A percentile compares a stretch with the other conserved stretches of the same genome.
Evolutionary conservation across 2,329 filamentous ascomycete species (phyloP).

Genomic region (Pochonia chlamydosporia): DNA sequence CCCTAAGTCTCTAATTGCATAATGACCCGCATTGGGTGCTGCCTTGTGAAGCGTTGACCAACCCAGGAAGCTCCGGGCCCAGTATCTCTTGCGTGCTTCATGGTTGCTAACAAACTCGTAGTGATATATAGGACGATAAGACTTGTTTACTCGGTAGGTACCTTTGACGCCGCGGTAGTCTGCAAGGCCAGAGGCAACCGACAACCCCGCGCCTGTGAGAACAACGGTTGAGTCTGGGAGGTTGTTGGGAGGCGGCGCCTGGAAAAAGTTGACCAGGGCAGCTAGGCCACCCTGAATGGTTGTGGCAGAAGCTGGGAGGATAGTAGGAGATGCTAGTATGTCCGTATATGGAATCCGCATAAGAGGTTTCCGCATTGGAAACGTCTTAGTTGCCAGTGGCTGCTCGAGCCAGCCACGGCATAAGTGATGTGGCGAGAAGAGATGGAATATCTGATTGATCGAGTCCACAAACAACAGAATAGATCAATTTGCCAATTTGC

Average conservation of each 20-base stretch:
- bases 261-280: slow-evolving; percentile 73
- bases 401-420: background rate
- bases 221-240: slow-evolving; percentile 43
- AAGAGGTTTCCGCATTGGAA: slow-evolving; percentile 60
- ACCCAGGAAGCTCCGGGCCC: slow-evolving; percentile 89
- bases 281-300: slow-evolving; percentile 68
- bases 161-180: slow-evolving; percentile 89
- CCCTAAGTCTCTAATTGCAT: slow-evolving; percentile 68
- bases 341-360: slow-evolving; percentile 90
- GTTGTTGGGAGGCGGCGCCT: slow-evolving; percentile 46
- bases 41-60: slow-evolving; percentile 79
- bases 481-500: no score
- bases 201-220: slow-evolving; percentile 81
- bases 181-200: slow-evolving; percentile 84
- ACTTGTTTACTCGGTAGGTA: slow-evolving; percentile 88
- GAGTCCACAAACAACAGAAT: no score
- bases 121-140: slow-evolving; percentile 87
- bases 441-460: no score
- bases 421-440: no score
- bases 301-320: slow-evolving; percentile 67
- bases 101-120: slow-evolving; percentile 81
- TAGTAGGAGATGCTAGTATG: slow-evolving; percentile 66
- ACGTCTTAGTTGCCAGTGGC: background rate
- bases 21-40: slow-evolving; percentile 73
- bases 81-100: slow-evolving; percentile 85